Conservation (phyloP, 768 basidiomycete genomes). For the Suillus spraguei region DNA sequence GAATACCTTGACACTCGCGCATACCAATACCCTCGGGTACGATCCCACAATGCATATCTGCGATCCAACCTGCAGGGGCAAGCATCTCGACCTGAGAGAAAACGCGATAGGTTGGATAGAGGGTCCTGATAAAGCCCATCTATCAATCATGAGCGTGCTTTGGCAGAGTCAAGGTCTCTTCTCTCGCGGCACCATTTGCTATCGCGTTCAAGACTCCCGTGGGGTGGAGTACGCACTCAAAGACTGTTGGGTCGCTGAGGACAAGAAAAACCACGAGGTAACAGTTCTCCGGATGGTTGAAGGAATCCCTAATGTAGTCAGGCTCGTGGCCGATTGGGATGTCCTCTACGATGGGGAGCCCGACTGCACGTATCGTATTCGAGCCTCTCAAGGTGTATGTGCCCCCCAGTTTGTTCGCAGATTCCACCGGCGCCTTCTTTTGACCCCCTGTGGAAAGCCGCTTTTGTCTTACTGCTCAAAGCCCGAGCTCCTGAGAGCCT, state of each 20-base stretch:
- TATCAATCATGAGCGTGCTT: neutral
- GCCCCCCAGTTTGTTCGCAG: neutral
- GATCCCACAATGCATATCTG: slow-evolving; percentile 6
- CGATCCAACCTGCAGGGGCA: neutral
- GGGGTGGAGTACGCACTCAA: neutral
- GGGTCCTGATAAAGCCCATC: too few relatives aligned
- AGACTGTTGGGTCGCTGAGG: slow-evolving; percentile 5
- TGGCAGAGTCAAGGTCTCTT: slow-evolving; percentile 3
- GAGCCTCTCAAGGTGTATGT: neutral
- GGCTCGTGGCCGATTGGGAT: neutral
- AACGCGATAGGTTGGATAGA: neutral
- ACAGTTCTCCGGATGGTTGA: neutral
- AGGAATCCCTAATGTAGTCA: neutral
- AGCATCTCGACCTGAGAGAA: neutral
- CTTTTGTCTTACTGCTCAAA: neutral
- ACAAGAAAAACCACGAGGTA: neutral
- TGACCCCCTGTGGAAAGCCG: neutral
- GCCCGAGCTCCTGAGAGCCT: neutral
- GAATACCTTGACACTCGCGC: neutral
- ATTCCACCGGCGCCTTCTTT: neutral
- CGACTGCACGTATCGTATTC: neutral
- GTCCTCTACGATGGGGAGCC: slow-evolving; percentile 1
- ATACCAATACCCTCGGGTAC: neutral
- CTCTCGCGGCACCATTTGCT: neutral
- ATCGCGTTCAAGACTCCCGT: neutral